Evolutionary conservation across 2,329 filamentous ascomycete genomes (phyloP).

Genomic region (Aureobasidium subglaciale): DNA sequence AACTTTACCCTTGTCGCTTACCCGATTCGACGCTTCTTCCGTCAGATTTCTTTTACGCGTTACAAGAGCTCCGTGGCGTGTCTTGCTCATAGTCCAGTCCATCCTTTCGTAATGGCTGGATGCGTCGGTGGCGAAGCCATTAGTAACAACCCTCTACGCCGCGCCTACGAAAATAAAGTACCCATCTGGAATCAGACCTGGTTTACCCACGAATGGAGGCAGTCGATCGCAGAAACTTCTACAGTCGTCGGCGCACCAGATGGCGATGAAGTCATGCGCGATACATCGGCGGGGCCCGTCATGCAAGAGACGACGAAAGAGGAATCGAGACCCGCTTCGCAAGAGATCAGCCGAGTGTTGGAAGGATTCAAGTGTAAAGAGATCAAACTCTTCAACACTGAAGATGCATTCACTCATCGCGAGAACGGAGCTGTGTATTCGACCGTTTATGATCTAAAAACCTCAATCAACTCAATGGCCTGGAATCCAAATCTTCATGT

Average conservation of each 20-base stretch:
- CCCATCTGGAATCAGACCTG: constrained; percentile 48
- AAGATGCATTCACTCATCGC: constrained; percentile 19
- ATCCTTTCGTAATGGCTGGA: constrained; percentile 48
- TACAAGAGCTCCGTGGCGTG: constrained; percentile 32
- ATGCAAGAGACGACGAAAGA: neutral
- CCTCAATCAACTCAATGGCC: constrained; percentile 37
- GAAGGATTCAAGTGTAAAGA: constrained; percentile 36
- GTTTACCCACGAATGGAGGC: constrained; percentile 52
- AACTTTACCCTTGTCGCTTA: constrained; percentile 44
- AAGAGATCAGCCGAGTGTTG: constrained; percentile 29
- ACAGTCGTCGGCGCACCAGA: neutral
- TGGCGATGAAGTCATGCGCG: neutral
- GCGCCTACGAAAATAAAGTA: constrained; percentile 44
- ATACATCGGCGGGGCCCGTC: neutral
- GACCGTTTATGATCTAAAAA: constrained; percentile 40
- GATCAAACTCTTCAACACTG: constrained; percentile 21
- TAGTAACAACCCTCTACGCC: constrained; percentile 45
- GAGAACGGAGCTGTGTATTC: constrained; percentile 23
- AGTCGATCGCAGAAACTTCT: constrained; percentile 15
- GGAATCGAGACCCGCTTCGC: neutral
- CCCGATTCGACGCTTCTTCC: constrained; percentile 47
- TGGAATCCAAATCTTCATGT: constrained; percentile 47
- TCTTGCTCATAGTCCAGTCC: constrained; percentile 44
- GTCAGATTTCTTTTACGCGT: constrained; percentile 33
- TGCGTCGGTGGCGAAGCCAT: constrained; percentile 46